phyloP scores from a whole-genome alignment of 805 yeast species.

The Cyberlindnera mississippiensis region DNA sequence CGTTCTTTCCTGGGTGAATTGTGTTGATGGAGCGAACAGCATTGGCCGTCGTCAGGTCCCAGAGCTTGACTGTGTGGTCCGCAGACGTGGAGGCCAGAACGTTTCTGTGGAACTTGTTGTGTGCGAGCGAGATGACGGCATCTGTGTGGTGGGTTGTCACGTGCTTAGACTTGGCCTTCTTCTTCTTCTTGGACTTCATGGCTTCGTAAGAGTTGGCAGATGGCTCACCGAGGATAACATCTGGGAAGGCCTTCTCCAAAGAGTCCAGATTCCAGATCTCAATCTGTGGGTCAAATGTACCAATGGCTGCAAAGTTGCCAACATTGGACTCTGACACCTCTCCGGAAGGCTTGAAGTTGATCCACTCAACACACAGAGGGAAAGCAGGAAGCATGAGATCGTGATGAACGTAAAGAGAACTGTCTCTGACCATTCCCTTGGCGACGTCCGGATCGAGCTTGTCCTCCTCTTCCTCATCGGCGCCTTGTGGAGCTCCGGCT shows the following conservation, averaged over 20 bases:
- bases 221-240: constrained; percentile 82
- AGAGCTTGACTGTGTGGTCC: constrained; percentile 87
- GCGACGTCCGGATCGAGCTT: constrained; percentile 69
- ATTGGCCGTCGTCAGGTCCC: constrained; percentile 78
- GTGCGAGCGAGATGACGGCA: constrained; percentile 84
- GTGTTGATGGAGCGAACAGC: constrained; percentile 74
- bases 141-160: constrained; percentile 82
- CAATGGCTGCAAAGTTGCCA: constrained; percentile 94
- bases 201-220: constrained; percentile 27
- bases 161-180: constrained; percentile 45
- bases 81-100: constrained; percentile 94
- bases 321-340: constrained; percentile 42
- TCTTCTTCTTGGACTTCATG: constrained; percentile 39
- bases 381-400: constrained; percentile 96
- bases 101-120: constrained; percentile 75
- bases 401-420: constrained; percentile 87
- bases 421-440: constrained; percentile 66
- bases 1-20: constrained; percentile 75
- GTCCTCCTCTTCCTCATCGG: constrained; percentile 63
- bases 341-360: constrained; percentile 62
- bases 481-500: constrained; percentile 73
- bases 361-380: constrained; percentile 96
- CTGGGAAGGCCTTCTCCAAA: constrained; percentile 92
- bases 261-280: constrained; percentile 96
- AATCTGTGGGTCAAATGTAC: constrained; percentile 96